Base-by-base conservation (phyloP, 768 basidiomycete species). In the Pleurotus giganteus region DNA sequence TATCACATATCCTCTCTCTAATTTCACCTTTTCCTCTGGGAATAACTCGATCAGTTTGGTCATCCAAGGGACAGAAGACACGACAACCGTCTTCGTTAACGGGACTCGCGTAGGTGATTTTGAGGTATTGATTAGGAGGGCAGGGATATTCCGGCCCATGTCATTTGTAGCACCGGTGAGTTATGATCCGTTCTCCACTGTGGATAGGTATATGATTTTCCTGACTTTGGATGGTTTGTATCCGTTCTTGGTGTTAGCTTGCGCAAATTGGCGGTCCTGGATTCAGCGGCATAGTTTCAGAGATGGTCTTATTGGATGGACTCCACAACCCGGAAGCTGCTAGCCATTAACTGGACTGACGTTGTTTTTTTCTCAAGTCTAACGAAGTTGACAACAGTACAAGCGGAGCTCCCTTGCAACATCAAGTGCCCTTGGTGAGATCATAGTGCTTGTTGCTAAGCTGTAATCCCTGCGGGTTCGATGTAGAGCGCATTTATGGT, bases 181-280 rank as follows among this genome's bases (percentile, higher is more conserved):
- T 31, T 2, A n/a, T n/a, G 15, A 15, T 21, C 12, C 9, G n/a
- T 23, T 12, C 13, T 8, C 9, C 32, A 34, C 7, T 17, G 12
- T 41, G 15, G 15, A 17, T 19, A 15, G 39, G 12, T 12, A 15
- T 15, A 7, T 1, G 39, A 13, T 41, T 36, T 36, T 2, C 3
- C 34, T 36, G 34, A 41, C n/a, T n/a, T 19, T 41, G 39, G 4
- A 12, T 17, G 27, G 8, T 47, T 5, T 17, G 8, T 21, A 41
- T 19, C 17, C 13, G 15, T 26, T 45, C 43, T 21, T 24, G 8
- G 17, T 36, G 6, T 9, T 32, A 51, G 49, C 31, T 51, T 5
- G 36, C 49, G 9, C 49, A 51, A n/a, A 36, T 51, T 21, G 49
- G 49, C 27, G 49, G 49, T 2, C 49, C 49, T 37, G 49, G 49